These are phyloP conservation scores for Aeschynomene evenia DNA, from an alignment of 306 rosid genomes.

Conservation along the genomic window DNA sequence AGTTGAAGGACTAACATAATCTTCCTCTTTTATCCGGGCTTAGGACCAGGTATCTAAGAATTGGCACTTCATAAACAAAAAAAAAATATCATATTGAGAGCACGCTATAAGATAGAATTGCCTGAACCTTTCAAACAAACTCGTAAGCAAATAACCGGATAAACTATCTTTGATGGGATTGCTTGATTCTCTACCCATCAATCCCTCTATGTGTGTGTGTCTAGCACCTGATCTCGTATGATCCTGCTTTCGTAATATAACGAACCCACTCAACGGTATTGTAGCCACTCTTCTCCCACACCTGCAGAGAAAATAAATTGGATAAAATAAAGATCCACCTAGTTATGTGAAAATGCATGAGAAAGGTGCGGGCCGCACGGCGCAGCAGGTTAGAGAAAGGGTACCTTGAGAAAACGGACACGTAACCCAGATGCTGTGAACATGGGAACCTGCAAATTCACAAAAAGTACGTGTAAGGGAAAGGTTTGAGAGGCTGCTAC, in stretches of 20 bases:
- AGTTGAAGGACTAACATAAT: too few species aligned
- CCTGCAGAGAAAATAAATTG: conserved; percentile 49
- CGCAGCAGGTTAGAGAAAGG: background rate
- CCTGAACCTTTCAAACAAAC: conserved; percentile 21
- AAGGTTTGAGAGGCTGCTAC: background rate
- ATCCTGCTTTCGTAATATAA: conserved; percentile 92
- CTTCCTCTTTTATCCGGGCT: too few species aligned
- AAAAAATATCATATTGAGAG: conserved; percentile 25
- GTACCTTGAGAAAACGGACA: conserved; percentile 94
- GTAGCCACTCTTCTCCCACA: conserved; percentile 99
- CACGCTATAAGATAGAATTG: background rate
- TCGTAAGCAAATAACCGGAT: background rate
- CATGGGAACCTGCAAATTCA: conserved; percentile 73
- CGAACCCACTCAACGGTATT: conserved; percentile 99
- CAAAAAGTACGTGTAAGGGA: background rate
- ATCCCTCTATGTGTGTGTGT: conserved; percentile 25
- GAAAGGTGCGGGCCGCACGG: too few species aligned
- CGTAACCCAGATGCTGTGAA: conserved; percentile 95
- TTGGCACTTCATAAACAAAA: too few species aligned
- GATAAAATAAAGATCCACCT: background rate
- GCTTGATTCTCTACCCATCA: conserved; percentile 29
- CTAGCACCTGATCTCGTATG: conserved; percentile 92
- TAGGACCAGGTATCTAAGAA: too few species aligned
- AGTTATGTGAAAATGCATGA: background rate
- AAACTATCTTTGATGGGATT: conserved; percentile 3